Percentiles rank a stretch among this genome's conserved stretches.
Evolutionary conservation across 352 stramenopile genomes (phyloP).

Genomic region (Thalassiosira delicatula): DNA sequence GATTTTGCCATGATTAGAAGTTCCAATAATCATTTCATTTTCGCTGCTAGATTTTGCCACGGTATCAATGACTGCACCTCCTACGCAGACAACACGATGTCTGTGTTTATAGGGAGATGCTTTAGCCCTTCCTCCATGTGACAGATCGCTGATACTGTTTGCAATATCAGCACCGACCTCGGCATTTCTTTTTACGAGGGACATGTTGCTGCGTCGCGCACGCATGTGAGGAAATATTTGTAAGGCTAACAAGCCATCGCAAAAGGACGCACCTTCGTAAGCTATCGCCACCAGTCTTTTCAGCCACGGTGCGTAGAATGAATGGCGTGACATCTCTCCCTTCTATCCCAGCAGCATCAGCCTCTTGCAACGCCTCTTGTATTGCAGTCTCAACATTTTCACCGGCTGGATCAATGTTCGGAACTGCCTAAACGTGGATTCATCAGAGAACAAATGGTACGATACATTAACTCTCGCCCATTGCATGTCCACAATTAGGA

Average conservation of each 20-base stretch:
- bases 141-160: too few species aligned
- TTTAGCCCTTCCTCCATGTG: too few species aligned
- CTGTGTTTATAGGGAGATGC: too few species aligned
- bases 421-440: conserved; percentile 57
- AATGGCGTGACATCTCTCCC: conserved; percentile 96
- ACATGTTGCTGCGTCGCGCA: conserved; percentile 4
- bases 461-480: not conserved
- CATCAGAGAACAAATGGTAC: not conserved
- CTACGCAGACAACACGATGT: conserved; percentile 69
- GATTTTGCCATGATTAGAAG: conserved; percentile 68
- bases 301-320: conserved; percentile 88
- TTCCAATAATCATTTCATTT: conserved; percentile 56
- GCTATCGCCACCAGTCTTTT: conserved; percentile 91
- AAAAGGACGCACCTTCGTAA: conserved; percentile 43
- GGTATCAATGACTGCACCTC: conserved; percentile 72
- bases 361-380: conserved; percentile 86
- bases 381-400: conserved; percentile 91
- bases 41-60: conserved; percentile 58
- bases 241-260: too few species aligned
- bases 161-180: too few species aligned
- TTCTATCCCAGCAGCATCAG: conserved; percentile 86
- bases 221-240: too few species aligned
- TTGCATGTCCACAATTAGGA: not conserved
- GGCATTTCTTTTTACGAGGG: too few species aligned
- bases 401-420: conserved; percentile 83